Evolutionary conservation across 495 filamentous ascomycete genomes (phyloP).

Genomic region (Pyronema domesticum): DNA sequence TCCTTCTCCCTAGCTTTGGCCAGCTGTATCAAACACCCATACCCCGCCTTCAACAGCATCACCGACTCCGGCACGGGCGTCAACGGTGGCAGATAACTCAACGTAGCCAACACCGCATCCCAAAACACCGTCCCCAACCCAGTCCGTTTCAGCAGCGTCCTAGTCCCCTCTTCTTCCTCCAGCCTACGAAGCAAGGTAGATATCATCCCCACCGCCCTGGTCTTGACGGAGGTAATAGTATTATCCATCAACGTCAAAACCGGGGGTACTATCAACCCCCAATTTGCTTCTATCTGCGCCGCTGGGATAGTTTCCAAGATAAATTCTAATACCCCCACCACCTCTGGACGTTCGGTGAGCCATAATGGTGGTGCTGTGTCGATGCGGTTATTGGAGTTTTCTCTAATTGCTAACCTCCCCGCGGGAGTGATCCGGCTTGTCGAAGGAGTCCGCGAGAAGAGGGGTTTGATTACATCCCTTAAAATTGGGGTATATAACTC

Average conservation of each 20-base stretch:
- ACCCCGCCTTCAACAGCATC: conserved; percentile 45
- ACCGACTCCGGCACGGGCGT: conserved; percentile 57
- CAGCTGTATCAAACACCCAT: conserved; percentile 45
- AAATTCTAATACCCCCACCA: conserved; percentile 10
- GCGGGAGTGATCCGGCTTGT: conserved; percentile 8
- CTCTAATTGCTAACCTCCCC: conserved; percentile 10
- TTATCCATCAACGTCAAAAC: conserved; percentile 69
- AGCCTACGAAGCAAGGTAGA: conserved; percentile 43
- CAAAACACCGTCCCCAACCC: conserved; percentile 67
- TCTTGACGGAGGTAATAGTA: conserved; percentile 35
- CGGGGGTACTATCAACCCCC: conserved; percentile 70
- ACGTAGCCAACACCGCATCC: conserved; percentile 52
- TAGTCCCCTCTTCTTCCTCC: conserved; percentile 28
- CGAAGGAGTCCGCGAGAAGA: conserved; percentile 10
- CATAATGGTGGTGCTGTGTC: conserved; percentile 10
- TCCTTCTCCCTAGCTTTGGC: conserved; percentile 29
- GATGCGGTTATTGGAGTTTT: conserved; percentile 7
- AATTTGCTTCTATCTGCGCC: conserved; percentile 25
- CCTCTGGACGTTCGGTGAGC: conserved; percentile 5
- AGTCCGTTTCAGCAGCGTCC: conserved; percentile 38
- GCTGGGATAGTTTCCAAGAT: not conserved
- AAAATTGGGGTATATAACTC: conserved; percentile 3
- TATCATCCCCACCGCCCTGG: conserved; percentile 43
- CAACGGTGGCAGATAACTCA: conserved; percentile 58
- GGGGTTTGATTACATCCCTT: conserved; percentile 6